Conservation (phyloP, 768 basidiomycete genomes). For the Sporobolomyces phaffii region DNA sequence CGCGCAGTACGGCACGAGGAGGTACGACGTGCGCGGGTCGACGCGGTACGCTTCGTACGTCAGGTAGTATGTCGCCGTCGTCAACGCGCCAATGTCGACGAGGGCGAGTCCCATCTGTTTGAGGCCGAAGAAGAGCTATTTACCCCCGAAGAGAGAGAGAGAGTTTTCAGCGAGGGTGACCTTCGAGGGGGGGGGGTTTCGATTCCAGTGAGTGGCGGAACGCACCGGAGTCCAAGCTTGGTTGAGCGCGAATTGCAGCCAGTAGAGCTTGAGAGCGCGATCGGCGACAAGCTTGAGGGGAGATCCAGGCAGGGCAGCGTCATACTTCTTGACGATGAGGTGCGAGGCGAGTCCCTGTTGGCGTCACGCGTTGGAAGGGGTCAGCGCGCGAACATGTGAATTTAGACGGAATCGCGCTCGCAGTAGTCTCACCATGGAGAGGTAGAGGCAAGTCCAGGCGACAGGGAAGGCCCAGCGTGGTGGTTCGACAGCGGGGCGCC, state of each 20-base stretch:
- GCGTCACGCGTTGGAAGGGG: no score
- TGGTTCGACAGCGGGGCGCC: constrained; percentile 21
- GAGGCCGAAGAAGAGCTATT: constrained; percentile 32
- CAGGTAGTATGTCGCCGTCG: constrained; percentile 20
- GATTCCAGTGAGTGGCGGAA: no score
- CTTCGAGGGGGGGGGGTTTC: no score
- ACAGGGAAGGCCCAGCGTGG: constrained; percentile 32
- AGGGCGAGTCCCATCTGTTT: constrained; percentile 27
- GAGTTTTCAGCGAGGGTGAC: no score
- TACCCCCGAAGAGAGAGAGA: no score
- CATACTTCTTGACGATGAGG: constrained; percentile 33
- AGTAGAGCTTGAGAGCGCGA: constrained; percentile 36
- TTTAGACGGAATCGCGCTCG: no score
- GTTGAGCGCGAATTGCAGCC: constrained; percentile 38
- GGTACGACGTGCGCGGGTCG: constrained; percentile 30
- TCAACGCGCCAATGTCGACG: constrained; percentile 31
- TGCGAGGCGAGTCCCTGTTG: constrained; percentile 28
- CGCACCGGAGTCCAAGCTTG: constrained; percentile 38
- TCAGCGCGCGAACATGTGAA: no score
- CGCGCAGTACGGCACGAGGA: constrained; percentile 34
- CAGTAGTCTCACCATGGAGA: constrained; percentile 31
- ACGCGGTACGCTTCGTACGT: constrained; percentile 35
- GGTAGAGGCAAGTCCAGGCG: constrained; percentile 34
- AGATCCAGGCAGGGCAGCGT: constrained; percentile 19
- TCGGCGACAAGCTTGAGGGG: constrained; percentile 14